Conservation (phyloP, 2,329 filamentous ascomycete genomes). For the Lojkania enalia region DNA sequence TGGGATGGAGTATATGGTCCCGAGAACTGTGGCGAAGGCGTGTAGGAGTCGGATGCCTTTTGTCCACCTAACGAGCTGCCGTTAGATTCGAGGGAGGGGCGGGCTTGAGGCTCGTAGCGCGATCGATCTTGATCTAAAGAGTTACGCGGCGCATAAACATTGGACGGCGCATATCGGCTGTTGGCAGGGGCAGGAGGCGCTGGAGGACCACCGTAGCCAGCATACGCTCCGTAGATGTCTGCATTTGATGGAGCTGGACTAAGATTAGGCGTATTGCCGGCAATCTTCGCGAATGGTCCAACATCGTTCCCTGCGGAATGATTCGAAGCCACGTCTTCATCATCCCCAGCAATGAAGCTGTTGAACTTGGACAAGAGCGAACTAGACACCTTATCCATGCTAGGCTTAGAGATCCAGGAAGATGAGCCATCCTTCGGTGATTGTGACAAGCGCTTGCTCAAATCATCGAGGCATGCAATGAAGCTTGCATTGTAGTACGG, state of each 20-base stretch:
- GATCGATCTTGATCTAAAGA: constrained; percentile 57
- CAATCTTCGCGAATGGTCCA: constrained; percentile 81
- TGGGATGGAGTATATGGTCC: constrained; percentile 37
- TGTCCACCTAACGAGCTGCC: constrained; percentile 27
- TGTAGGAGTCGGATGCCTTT: constrained; percentile 36
- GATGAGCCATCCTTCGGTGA: constrained; percentile 78
- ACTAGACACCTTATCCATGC: constrained; percentile 92
- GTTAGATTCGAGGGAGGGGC: constrained; percentile 44
- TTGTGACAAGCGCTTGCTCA: constrained; percentile 80
- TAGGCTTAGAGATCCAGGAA: constrained; percentile 93
- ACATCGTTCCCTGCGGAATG: constrained; percentile 59
- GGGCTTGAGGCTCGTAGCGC: constrained; percentile 51
- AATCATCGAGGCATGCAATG: constrained; percentile 77
- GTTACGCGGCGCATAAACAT: constrained; percentile 50
- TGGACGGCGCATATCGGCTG: constrained; percentile 46
- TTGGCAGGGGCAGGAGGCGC: constrained; percentile 32
- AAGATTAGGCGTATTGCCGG: constrained; percentile 60
- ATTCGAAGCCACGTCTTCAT: constrained; percentile 67
- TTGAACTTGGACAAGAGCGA: constrained; percentile 92
- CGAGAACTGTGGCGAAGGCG: constrained; percentile 30
- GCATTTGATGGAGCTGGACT: constrained; percentile 66
- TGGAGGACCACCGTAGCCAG: constrained; percentile 50
- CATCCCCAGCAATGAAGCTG: constrained; percentile 93
- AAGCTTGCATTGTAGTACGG: constrained; percentile 82
- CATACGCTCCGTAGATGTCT: constrained; percentile 74